phyloP scores from a whole-genome alignment of 2,329 filamentous ascomycete genomes.

The Scytalidium sp. region DNA sequence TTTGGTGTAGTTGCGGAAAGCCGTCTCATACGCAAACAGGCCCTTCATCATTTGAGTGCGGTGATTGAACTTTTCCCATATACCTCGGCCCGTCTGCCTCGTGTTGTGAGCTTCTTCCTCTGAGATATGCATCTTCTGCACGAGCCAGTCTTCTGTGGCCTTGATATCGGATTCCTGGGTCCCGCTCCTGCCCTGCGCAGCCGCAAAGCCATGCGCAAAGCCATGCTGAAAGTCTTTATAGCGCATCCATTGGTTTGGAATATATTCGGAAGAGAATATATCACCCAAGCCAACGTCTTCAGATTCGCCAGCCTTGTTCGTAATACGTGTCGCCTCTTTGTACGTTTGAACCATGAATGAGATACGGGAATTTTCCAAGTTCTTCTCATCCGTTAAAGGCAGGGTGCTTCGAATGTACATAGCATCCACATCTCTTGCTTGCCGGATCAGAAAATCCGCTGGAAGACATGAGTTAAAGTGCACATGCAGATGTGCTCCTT shows the following conservation, averaged over 20 bases:
- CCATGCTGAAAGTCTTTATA: slow-evolving; percentile 39
- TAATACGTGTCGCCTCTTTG: slow-evolving; percentile 22
- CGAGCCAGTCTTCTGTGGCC: slow-evolving; percentile 51
- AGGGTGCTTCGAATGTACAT: slow-evolving; percentile 69
- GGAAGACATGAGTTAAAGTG: slow-evolving; percentile 75
- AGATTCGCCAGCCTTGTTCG: slow-evolving; percentile 16
- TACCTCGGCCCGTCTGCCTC: slow-evolving; percentile 45
- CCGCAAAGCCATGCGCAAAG: slow-evolving; percentile 28
- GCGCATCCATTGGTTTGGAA: slow-evolving; percentile 40
- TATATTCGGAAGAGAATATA: slow-evolving; percentile 50
- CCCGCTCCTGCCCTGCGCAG: slow-evolving; percentile 22
- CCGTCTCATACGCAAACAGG: slow-evolving; percentile 63
- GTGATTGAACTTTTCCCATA: slow-evolving; percentile 63
- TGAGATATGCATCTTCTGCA: slow-evolving; percentile 58
- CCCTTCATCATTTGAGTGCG: slow-evolving; percentile 72
- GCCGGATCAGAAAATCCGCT: slow-evolving; percentile 57
- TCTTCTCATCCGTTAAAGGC: slow-evolving; percentile 37
- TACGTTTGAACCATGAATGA: slow-evolving; percentile 28
- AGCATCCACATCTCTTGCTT: slow-evolving; percentile 48
- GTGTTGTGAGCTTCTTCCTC: slow-evolving; percentile 56
- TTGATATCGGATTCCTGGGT: slow-evolving; percentile 18
- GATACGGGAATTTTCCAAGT: slow-evolving; percentile 19
- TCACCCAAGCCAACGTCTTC: slow-evolving; percentile 28
- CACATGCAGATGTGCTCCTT: slow-evolving; percentile 70
- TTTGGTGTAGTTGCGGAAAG: slow-evolving; percentile 59